Percentiles rank a stretch among this genome's conserved stretches.
These are phyloP conservation scores for Phytophthora fragariae DNA, from an alignment of 352 stramenopile species.

Conservation along the genomic window DNA sequence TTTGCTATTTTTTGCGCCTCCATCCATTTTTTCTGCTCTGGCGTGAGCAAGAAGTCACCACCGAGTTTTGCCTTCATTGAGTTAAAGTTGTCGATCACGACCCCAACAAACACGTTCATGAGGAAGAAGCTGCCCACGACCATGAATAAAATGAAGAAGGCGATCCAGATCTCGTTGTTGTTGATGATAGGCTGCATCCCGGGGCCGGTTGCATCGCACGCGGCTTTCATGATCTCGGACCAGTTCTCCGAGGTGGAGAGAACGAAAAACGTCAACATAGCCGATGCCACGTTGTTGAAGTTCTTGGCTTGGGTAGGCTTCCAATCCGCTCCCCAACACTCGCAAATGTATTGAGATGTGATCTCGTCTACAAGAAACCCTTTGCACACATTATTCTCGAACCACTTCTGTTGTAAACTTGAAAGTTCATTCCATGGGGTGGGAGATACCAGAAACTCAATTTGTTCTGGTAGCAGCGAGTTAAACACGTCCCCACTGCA, in stretches of 20 bases:
- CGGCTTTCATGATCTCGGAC: slow-evolving; percentile 89
- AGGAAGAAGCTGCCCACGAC: slow-evolving; percentile 94
- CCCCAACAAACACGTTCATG: slow-evolving; percentile 93
- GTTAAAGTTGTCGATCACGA: slow-evolving; percentile 95
- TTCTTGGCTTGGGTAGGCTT: slow-evolving; percentile 52
- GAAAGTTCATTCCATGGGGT: slow-evolving; percentile 44
- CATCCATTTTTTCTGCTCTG: slow-evolving; percentile 91
- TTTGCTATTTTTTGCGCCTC: slow-evolving; percentile 65
- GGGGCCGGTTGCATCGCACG: slow-evolving; percentile 81
- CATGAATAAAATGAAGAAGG: slow-evolving; percentile 92
- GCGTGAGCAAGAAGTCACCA: slow-evolving; percentile 77
- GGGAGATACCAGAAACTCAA: slow-evolving; percentile 50
- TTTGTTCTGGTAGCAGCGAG: slow-evolving; percentile 31
- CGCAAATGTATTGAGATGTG: slow-evolving; percentile 71
- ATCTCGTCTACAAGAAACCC: slow-evolving; percentile 41
- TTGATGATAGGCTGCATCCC: slow-evolving; percentile 92
- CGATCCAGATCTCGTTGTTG: slow-evolving; percentile 68
- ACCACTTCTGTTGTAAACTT: slow-evolving; percentile 47
- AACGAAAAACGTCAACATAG: slow-evolving; percentile 90
- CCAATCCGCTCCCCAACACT: slow-evolving; percentile 60
- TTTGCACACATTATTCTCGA: slow-evolving; percentile 44
- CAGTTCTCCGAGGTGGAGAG: slow-evolving; percentile 93
- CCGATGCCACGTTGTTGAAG: slow-evolving; percentile 83
- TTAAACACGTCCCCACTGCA: slow-evolving; percentile 74
- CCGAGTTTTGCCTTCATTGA: slow-evolving; percentile 79